These are phyloP conservation scores for Teratosphaeria nubilosa DNA, from an alignment of 2,329 filamentous ascomycete species.

Conservation along the genomic window DNA sequence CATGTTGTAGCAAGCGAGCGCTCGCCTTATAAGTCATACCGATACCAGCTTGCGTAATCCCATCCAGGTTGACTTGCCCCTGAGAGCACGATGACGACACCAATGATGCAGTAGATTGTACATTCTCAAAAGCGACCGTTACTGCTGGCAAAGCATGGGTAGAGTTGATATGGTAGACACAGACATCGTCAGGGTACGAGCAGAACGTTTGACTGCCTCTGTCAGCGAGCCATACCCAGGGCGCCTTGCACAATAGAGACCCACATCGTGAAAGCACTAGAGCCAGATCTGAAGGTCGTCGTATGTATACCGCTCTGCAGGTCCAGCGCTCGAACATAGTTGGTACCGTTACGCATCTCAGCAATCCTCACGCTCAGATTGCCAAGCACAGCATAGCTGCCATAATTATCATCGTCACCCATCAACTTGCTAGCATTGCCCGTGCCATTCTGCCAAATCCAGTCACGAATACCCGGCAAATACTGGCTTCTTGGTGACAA, in stretches of 20 bases:
- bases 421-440: conserved; percentile 35
- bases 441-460: conserved; percentile 41
- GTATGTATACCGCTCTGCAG: conserved; percentile 33
- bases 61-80: conserved; percentile 24
- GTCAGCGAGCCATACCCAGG: not conserved
- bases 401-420: conserved; percentile 33
- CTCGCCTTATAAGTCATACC: conserved; percentile 38
- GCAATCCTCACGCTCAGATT: conserved; percentile 36
- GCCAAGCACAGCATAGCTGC: conserved; percentile 38
- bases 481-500: conserved; percentile 19
- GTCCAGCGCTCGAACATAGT: conserved; percentile 36
- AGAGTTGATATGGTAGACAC: conserved; percentile 28
- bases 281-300: conserved; percentile 20
- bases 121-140: conserved; percentile 35
- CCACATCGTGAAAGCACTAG: conserved; percentile 19
- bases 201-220: conserved; percentile 33
- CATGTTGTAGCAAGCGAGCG: conserved; percentile 20
- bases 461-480: conserved; percentile 35
- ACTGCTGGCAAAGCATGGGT: conserved; percentile 30
- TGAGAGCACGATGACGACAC: conserved; percentile 8
- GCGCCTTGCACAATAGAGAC: not conserved
- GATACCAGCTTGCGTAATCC: conserved; percentile 32
- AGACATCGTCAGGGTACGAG: conserved; percentile 33
- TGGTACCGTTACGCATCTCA: conserved; percentile 18
- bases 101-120: conserved; percentile 19